These are phyloP conservation scores for Sporobolus alterniflorus DNA, from an alignment of 202 grass and related monocot species.

Conservation along the genomic window DNA sequence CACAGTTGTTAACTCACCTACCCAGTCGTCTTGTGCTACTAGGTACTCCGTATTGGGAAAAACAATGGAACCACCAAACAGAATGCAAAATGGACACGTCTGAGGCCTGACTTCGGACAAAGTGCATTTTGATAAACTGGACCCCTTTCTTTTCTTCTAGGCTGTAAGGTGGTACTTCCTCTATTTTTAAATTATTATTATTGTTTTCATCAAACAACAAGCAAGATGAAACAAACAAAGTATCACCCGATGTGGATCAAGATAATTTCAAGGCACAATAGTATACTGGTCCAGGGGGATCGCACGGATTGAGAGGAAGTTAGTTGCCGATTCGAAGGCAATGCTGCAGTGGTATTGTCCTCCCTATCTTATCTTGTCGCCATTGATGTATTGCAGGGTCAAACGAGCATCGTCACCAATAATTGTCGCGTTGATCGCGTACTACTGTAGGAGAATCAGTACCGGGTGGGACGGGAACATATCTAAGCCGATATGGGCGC, in stretches of 20 bases:
- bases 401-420: slow-evolving; percentile 10
- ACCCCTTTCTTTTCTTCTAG: not conserved
- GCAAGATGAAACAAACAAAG: slow-evolving; percentile 33
- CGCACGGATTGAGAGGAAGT: no score
- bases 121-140: not conserved
- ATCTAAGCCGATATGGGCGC: not conserved
- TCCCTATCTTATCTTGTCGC: no score
- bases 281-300: not conserved
- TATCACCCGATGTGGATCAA: not conserved
- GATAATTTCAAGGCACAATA: slow-evolving; percentile 3
- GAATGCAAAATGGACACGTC: slow-evolving; percentile 33
- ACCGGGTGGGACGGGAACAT: not conserved
- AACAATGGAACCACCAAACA: not conserved
- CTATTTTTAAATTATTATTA: no score
- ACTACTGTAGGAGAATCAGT: no score
- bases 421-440: slow-evolving; percentile 9
- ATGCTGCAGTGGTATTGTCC: not conserved
- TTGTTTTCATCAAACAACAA: no score
- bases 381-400: not conserved
- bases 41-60: not conserved
- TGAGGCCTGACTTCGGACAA: not conserved
- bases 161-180: not conserved
- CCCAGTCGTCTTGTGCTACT: slow-evolving; percentile 24
- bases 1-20: slow-evolving; percentile 42
- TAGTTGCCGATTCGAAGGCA: slow-evolving; percentile 6